phyloP scores from a whole-genome alignment of 331 rosid species.

The Arachis monticola region DNA sequence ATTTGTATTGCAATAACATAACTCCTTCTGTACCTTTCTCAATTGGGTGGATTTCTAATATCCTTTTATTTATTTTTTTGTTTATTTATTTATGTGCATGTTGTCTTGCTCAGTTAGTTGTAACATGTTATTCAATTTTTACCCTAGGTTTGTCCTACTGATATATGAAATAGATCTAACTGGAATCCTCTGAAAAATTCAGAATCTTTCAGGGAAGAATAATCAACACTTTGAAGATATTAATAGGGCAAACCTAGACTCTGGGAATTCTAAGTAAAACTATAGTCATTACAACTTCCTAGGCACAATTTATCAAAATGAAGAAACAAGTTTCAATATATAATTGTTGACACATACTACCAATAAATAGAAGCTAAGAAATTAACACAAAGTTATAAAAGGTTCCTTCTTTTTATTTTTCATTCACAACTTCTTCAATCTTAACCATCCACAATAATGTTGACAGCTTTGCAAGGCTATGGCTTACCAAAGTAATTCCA shows the following conservation, averaged over 20 bases:
- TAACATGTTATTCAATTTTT: background rate
- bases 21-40: slow-evolving; percentile 3
- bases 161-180: no score
- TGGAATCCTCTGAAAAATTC: no score
- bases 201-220: no score
- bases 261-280: background rate
- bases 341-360: background rate
- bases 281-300: background rate
- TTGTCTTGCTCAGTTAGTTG: background rate
- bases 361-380: no score
- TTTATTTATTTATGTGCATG: background rate
- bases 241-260: no score
- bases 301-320: background rate
- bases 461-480: slow-evolving; percentile 5
- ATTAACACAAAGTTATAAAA: no score
- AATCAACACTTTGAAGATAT: background rate
- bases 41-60: background rate
- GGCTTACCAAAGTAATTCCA: background rate
- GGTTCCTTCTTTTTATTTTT: background rate
- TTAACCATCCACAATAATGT: background rate
- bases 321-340: background rate
- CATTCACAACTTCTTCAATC: no score
- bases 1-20: background rate
- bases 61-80: no score
- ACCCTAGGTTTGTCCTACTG: background rate